These are phyloP conservation scores for Camellia sinensis DNA, from an alignment of 148 eudicot genomes.

Conservation along the genomic window DNA sequence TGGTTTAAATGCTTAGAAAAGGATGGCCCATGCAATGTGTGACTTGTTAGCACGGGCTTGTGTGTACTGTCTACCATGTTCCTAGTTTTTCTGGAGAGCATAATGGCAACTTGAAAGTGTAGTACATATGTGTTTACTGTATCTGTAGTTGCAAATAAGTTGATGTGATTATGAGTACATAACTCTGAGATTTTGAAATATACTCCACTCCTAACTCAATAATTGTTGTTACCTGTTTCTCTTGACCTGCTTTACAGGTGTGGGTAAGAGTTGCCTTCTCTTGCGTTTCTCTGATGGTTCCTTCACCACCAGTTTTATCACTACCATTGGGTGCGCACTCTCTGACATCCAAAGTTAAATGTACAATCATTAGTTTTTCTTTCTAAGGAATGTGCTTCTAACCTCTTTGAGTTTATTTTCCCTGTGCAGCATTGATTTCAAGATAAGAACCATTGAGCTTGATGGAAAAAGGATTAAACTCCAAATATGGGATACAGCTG, in stretches of 20 bases:
- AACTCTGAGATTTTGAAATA: neutral
- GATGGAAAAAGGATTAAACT: constrained; percentile 83
- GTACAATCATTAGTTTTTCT: neutral
- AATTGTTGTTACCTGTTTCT: neutral
- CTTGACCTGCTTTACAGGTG: constrained; percentile 50
- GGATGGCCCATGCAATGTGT: neutral
- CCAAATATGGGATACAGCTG: constrained; percentile 94
- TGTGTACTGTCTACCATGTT: neutral
- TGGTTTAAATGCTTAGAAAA: neutral
- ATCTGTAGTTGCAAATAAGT: constrained; percentile 3
- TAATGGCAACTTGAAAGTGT: neutral
- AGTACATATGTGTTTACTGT: neutral
- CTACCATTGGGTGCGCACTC: constrained; percentile 76
- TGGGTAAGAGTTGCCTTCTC: constrained; percentile 96
- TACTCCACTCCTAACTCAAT: neutral
- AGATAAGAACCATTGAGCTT: constrained; percentile 86
- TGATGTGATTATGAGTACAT: constrained; percentile 7
- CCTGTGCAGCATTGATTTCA: constrained; percentile 69
- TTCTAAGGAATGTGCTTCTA: constrained; percentile 4
- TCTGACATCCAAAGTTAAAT: neutral
- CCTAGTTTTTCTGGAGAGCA: constrained; percentile 5
- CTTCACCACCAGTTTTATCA: constrained; percentile 90
- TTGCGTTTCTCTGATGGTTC: constrained; percentile 98
- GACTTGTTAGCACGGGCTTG: neutral
- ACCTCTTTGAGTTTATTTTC: constrained; percentile 1